Evolutionary conservation across 2,329 filamentous ascomycete species (phyloP).

Genomic region (Alternaria metachromatica): DNA sequence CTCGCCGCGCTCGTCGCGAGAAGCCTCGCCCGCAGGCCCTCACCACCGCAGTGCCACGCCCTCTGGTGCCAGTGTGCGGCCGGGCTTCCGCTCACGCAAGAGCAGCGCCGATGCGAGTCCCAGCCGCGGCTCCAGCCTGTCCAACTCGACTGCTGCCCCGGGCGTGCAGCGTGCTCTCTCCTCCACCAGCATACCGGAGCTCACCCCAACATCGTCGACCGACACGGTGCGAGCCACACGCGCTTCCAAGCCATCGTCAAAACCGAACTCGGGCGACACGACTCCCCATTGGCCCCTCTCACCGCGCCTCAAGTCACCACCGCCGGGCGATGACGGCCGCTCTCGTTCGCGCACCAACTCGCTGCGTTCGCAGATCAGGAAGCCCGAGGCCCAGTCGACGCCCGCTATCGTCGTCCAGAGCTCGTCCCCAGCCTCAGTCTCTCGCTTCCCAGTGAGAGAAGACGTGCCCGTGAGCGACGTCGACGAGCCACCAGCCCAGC

Average conservation of each 20-base stretch:
- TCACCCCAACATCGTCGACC: constrained; percentile 63
- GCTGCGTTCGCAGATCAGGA: constrained; percentile 45
- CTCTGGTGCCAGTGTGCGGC: constrained; percentile 26
- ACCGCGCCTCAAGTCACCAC: constrained; percentile 78
- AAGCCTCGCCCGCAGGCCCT: constrained; percentile 54
- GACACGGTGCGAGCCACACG: constrained; percentile 70
- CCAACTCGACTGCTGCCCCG: constrained; percentile 46
- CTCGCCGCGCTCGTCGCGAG: constrained; percentile 54
- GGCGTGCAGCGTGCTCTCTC: constrained; percentile 72
- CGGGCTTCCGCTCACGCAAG: constrained; percentile 50
- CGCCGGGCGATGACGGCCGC: constrained; percentile 50
- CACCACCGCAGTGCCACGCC: constrained; percentile 33
- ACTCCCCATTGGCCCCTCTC: constrained; percentile 78
- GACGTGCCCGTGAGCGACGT: constrained; percentile 41
- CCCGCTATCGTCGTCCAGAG: constrained; percentile 56
- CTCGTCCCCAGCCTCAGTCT: constrained; percentile 50
- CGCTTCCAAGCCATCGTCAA: constrained; percentile 68
- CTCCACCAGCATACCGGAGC: constrained; percentile 69
- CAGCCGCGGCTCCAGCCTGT: constrained; percentile 45
- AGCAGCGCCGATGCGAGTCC: constrained; percentile 55
- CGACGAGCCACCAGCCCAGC: constrained; percentile 42
- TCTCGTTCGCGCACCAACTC: constrained; percentile 54
- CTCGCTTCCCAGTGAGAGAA: constrained; percentile 39
- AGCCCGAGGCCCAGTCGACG: constrained; percentile 40
- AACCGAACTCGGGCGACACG: constrained; percentile 52